Evolutionary conservation across 78 protist genomes (phyloP).

Genomic region (Planoprotostelium fungivorum): DNA sequence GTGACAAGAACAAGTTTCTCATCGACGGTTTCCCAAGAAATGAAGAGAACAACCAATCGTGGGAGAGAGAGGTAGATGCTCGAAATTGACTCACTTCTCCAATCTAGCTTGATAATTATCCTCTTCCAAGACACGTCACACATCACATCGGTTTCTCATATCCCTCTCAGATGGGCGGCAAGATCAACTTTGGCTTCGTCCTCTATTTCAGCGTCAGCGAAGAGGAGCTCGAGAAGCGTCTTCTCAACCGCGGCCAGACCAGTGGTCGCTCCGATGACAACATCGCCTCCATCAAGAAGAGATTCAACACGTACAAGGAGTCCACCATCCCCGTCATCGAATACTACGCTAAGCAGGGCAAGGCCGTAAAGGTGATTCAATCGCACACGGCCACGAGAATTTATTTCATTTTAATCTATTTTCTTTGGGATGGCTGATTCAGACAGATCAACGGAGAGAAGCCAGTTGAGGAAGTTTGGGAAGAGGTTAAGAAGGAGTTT

Average conservation of each 20-base stretch:
- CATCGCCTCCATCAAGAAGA: slow-evolving; percentile 53
- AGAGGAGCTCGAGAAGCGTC: slow-evolving; percentile 47
- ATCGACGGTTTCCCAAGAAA: slow-evolving; percentile 85
- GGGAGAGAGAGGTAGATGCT: slow-evolving; percentile 34
- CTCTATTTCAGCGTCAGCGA: slow-evolving; percentile 58
- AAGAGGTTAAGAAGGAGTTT: not conserved
- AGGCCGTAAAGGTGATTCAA: not conserved
- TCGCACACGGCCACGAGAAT: not conserved
- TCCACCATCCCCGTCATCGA: slow-evolving; percentile 50
- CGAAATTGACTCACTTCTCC: not conserved
- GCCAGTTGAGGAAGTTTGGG: not conserved
- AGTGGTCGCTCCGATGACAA: slow-evolving; percentile 72
- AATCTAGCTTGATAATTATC: too few species aligned
- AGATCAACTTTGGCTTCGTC: slow-evolving; percentile 51
- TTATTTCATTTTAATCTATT: not conserved
- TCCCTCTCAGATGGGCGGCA: slow-evolving; percentile 18
- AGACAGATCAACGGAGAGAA: not conserved
- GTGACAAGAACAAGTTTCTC: slow-evolving; percentile 38
- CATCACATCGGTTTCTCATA: not conserved
- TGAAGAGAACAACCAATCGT: slow-evolving; percentile 54
- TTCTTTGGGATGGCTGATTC: not conserved
- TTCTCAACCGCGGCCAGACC: slow-evolving; percentile 48
- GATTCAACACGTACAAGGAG: slow-evolving; percentile 44
- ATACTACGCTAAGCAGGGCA: slow-evolving; percentile 14
- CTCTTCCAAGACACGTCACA: not conserved